Evolutionary conservation across 2,329 filamentous ascomycete genomes (phyloP).

Genomic region (Botrytis aclada): DNA sequence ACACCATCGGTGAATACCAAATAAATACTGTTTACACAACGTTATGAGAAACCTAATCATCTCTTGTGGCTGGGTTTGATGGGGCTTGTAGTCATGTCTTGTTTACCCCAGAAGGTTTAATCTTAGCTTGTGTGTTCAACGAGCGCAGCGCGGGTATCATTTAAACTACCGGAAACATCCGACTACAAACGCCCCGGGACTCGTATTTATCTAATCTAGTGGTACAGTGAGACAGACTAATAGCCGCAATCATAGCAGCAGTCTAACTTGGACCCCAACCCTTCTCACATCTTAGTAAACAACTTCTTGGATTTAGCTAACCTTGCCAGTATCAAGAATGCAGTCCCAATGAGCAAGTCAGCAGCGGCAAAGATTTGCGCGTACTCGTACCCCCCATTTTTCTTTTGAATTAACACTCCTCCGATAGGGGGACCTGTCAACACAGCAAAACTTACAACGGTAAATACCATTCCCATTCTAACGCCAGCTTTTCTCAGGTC

Average conservation of each 20-base stretch:
- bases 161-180: background rate
- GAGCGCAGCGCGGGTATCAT: background rate
- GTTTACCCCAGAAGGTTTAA: background rate
- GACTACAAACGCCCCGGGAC: background rate
- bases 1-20: background rate
- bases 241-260: constrained; percentile 1
- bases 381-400: constrained; percentile 47
- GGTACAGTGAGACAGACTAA: background rate
- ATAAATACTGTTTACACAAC: background rate
- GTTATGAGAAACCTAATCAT: background rate
- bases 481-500: constrained; percentile 52
- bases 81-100: background rate
- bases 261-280: background rate
- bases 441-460: constrained; percentile 51
- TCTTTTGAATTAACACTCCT: constrained; percentile 48
- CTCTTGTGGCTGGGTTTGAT: background rate
- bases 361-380: constrained; percentile 51
- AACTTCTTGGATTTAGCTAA: constrained; percentile 40
- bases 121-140: background rate
- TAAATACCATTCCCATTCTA: constrained; percentile 56
- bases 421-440: constrained; percentile 54
- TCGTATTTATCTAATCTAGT: background rate
- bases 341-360: constrained; percentile 43
- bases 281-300: constrained; percentile 29
- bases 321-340: constrained; percentile 44